Evolutionary conservation across 352 stramenopile genomes (phyloP), one percentile per base, ranked within the genome.

Genomic region (Phytopythium chamaehyphon): DNA sequence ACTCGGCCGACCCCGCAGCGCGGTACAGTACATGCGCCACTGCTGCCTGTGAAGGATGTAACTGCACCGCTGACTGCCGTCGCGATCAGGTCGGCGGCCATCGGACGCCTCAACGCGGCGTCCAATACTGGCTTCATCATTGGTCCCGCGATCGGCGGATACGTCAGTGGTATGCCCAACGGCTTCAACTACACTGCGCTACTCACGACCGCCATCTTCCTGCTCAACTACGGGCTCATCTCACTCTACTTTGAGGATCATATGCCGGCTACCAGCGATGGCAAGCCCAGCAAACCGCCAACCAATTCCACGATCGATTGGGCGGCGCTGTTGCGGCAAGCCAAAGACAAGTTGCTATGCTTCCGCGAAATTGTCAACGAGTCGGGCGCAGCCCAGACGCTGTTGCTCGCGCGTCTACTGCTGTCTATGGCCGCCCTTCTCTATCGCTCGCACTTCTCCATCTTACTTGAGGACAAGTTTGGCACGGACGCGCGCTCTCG

Each of bases 181-280:
- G 82, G 82, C 24, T 92, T 92, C 62, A 86, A 89, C 73, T 86
- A 88, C 65, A 89, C 82, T 45, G 69, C 82, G 31, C 62, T 92
- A 57, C 64, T 92, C 47, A 90, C 82, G 14, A 72, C 80, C 23
- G 58, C 56, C 23, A 62, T 92, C 33, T 88, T 92, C 22, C 64
- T 57, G 3, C 38, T 89, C 60, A 92, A 92, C 55, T 90, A 87
- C 54, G 64, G 47, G 35, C 69, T 92, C 45, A 58, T 92, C 35
- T 71, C 73, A 21, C 48, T 79, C 26, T 78, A 83, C 40, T 90
- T 85, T 40, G 26, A 40, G 9, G 68, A 81, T 24, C 46, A 54
- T 31, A 37, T 23, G 54, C 51, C 61, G n/a, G 39, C 51, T 31
- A 12, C 56, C 24, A 11, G 21, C 9, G 26, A 40, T 35, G 40